phyloP scores from a whole-genome alignment of 1,284 basidiomycete genomes.

The Chiua sp. region DNA sequence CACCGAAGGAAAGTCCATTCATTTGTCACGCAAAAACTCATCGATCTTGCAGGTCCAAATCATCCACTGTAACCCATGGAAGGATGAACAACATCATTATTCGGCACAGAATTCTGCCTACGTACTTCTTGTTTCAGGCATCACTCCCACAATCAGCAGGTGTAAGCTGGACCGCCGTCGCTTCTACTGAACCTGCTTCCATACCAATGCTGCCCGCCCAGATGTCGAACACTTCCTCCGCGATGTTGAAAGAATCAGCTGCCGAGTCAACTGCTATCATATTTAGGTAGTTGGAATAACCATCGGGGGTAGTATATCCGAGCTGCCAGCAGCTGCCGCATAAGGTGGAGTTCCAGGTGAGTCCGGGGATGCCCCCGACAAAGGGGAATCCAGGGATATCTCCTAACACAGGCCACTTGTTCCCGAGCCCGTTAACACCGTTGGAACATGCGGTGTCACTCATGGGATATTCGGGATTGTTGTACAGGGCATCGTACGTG shows the following conservation, averaged over 20 bases:
- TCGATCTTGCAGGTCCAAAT: neutral
- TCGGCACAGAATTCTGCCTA: neutral
- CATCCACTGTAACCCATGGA: neutral
- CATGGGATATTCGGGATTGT: conserved; percentile 43
- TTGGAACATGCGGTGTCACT: conserved; percentile 54
- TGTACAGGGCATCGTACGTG: conserved; percentile 33
- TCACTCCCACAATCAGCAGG: conserved; percentile 17
- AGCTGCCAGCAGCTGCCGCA: conserved; percentile 58
- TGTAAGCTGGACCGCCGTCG: too few relatives aligned
- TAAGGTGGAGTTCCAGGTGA: conserved; percentile 10
- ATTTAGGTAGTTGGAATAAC: too few relatives aligned
- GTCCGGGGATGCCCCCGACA: conserved; percentile 49
- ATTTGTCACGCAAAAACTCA: neutral
- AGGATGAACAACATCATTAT: neutral
- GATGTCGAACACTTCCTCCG: conserved; percentile 45
- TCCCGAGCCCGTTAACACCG: conserved; percentile 52
- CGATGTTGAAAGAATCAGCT: conserved; percentile 42
- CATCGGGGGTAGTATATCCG: conserved; percentile 37
- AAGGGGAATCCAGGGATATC: conserved; percentile 47
- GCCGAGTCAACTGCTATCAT: conserved; percentile 55
- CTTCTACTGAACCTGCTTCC: too few relatives aligned
- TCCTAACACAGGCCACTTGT: conserved; percentile 46
- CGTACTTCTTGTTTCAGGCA: conserved; percentile 19
- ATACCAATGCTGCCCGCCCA: conserved; percentile 4
- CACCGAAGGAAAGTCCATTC: neutral